Evolutionary conservation across 805 yeast species (phyloP), one percentile per base, ranked within the genome.

Genomic region (Lipomyces yamanashiensis): DNA sequence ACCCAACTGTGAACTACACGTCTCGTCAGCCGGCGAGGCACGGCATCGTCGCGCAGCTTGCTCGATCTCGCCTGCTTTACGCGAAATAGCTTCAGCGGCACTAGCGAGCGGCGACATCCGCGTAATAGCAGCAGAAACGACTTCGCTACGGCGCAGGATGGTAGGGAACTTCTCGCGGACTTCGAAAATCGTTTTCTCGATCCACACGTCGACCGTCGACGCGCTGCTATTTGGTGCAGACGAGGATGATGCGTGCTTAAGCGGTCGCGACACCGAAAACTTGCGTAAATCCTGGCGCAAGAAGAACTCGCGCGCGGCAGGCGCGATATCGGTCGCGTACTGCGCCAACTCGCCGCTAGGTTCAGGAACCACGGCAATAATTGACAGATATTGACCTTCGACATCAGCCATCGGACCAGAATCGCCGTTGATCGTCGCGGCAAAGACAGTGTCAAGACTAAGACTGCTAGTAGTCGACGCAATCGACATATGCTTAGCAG

Each of bases 31-130:
- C 12, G 61, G 52, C n/a, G 66, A 19, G 13, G 60, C 56, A 34
- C 17, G 28, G 10, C 68, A 37, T 10, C 56, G 65, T 17, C 84
- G 83, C 74, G 89, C 95, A 47, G 87, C 75, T 66, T 85, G 88
- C 48, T 84, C 81, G 71, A 91, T 79, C 69, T 90, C 96, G 70
- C 86, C 87, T 58, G 86, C 88, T 78, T 89, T 90, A 61, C 81
- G 78, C 52, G 83, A 78, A 62, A 92, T 77, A 2, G 90, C 80
- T 68, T 88, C 81, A 61, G 88, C 79, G 0, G 97, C 97, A 76
- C 89, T 91, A 70, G 89, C 88, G 63, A 90, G 79, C 13, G 97
- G 97, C n/a, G 96, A 88, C 53, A 90, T 76, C 70, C 83, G 87
- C 28, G 81, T 80, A 6, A 80, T 79, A 8, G 74, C 75, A 9